Conservation (phyloP, 2,329 filamentous ascomycete species). For the Cladosporium cucumerinum region DNA sequence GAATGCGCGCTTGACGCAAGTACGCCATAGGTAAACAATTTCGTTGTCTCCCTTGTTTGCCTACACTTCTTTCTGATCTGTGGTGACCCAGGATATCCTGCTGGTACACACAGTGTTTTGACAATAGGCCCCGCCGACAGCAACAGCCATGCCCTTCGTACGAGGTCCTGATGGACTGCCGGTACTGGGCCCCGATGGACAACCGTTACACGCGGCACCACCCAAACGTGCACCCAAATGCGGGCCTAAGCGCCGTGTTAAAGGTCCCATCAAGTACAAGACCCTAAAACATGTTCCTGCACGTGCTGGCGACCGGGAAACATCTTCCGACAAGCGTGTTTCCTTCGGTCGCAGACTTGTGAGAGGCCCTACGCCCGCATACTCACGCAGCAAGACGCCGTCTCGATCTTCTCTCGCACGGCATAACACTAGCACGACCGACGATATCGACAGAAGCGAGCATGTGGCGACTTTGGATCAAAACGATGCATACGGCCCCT, state of each 20-base stretch:
- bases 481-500: neutral
- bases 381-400: neutral
- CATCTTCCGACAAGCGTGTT: neutral
- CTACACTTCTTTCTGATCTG: neutral
- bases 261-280: neutral
- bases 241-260: neutral
- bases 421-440: neutral
- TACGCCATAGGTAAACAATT: slow-evolving; percentile 2
- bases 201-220: neutral
- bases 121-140: neutral
- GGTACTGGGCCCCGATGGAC: neutral
- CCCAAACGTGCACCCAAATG: neutral
- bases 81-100: neutral
- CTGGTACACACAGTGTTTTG: neutral
- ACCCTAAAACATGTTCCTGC: neutral
- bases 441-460: neutral
- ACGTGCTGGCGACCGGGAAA: neutral
- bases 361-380: slow-evolving; percentile 6
- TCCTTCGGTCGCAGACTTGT: slow-evolving; percentile 6
- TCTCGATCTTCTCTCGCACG: neutral
- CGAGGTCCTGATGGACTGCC: neutral
- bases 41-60: slow-evolving; percentile 11
- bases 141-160: neutral
- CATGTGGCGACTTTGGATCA: neutral
- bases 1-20: slow-evolving; percentile 12